Percentiles rank a stretch among this genome's conserved stretches.
Evolutionary conservation across 1,139 yeast genomes (phyloP).

Genomic region (Suhomyces choctaworum): DNA sequence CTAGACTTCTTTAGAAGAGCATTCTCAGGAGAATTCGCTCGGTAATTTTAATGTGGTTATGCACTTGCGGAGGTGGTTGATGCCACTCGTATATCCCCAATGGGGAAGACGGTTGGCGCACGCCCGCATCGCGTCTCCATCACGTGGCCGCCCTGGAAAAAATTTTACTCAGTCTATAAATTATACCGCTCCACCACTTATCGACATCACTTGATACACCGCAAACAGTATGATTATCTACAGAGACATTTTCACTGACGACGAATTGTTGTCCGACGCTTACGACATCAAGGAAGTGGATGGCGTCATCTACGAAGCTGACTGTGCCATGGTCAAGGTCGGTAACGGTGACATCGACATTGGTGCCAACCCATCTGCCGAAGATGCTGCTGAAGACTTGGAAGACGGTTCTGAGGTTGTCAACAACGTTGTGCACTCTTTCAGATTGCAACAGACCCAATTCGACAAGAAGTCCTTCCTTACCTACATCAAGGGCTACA

Average conservation of each 20-base stretch:
- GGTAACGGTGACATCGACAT: constrained; percentile 92
- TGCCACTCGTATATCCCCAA: background rate
- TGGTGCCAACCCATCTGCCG: constrained; percentile 99
- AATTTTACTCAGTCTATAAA: constrained; percentile 10
- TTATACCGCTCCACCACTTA: constrained; percentile 1
- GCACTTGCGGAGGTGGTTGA: background rate
- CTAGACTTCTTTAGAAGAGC: constrained; percentile 60
- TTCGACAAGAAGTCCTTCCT: constrained; percentile 98
- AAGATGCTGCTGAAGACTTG: constrained; percentile 74
- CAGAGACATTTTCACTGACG: constrained; percentile 83
- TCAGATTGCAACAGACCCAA: constrained; percentile 93
- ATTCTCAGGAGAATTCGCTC: constrained; percentile 44
- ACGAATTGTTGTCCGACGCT: constrained; percentile 97
- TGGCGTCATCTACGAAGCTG: constrained; percentile 92
- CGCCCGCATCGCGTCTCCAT: constrained; percentile 7
- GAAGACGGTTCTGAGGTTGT: constrained; percentile 88
- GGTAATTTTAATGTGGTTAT: too few species aligned
- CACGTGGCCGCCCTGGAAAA: constrained; percentile 12
- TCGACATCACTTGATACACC: background rate
- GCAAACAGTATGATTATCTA: constrained; percentile 40
- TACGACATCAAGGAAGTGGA: constrained; percentile 86
- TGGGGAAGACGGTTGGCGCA: constrained; percentile 2
- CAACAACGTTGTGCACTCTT: constrained; percentile 97
- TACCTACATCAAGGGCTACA: constrained; percentile 96
- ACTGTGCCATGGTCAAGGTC: constrained; percentile 88